Base-by-base conservation (phyloP, 331 rosid species). In the Malus hybrid region DNA sequence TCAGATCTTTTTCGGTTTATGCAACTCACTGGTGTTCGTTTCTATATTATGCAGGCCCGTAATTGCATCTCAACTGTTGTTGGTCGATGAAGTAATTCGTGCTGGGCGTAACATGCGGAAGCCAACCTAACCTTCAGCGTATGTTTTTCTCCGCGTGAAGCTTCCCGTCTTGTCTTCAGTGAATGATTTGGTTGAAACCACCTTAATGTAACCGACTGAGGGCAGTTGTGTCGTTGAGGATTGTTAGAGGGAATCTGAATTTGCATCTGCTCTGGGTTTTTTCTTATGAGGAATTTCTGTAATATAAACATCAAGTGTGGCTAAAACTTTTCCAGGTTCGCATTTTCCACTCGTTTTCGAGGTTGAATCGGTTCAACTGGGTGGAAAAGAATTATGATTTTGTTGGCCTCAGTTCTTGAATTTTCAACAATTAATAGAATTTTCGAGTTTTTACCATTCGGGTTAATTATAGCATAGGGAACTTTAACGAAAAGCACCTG, bases 31-130 rank as follows among this genome's bases (percentile, higher is more conserved):
- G 56, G 16, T 27, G 50, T 36, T 56, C 36, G 16, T 44, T 44
- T 71, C 27, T 57, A 27, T 56, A 42, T 48, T 67, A 10, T 83
- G 69, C 96, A 94, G 99, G 88, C 99, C 99, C 6, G 96, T 94
- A 65, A 92, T 94, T 77, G 90, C 95, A 55, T 92, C 97, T 52
- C 99, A 94, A 66, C 78, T 94, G 86, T 87, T 94, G 59, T 79
- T 94, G 90, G 99, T 94, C 55, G 99, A 94, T 69, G 99, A 94
- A 88, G 97, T 94, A 16, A 92, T 94, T 69, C 97, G 99, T 31
- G 99, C 97, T 20, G 99, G 99, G 57, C 93, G 93, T 6, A 94
- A 94, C 65, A 94, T 94, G 97, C 76, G 97, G 76, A 94, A 92
- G 81, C 99, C 99, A 56, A 87, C 34, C 13, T 94, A 50, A 90